These are phyloP conservation scores for Salix dunnii DNA, from an alignment of 345 rosid genomes.

Conservation along the genomic window DNA sequence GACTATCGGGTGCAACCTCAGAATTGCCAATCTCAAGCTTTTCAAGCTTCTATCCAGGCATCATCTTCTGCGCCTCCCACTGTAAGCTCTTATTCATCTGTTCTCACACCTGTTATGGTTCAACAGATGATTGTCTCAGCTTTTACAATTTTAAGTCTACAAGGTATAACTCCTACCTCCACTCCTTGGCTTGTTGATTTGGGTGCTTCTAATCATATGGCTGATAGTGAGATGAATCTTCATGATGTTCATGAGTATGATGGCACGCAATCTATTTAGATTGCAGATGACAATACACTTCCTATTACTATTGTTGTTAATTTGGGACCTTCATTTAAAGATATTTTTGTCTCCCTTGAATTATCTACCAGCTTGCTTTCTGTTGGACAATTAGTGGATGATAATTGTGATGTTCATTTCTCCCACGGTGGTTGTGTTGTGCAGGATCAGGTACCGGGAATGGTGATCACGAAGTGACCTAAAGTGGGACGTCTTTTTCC, in stretches of 20 bases:
- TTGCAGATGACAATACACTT: too few species aligned
- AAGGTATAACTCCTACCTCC: not conserved
- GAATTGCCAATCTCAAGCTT: not conserved
- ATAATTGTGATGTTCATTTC: too few species aligned
- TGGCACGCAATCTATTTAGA: too few species aligned
- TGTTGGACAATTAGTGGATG: too few species aligned
- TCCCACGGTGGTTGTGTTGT: too few species aligned
- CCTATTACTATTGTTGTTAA: too few species aligned
- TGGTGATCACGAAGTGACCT: not conserved
- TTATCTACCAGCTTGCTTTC: not conserved
- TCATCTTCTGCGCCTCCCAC: not conserved
- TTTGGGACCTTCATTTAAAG: too few species aligned
- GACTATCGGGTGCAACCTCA: not conserved
- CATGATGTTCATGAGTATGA: not conserved
- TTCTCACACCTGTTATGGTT: too few species aligned
- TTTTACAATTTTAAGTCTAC: not conserved
- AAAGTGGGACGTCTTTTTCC: not conserved
- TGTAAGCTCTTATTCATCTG: too few species aligned
- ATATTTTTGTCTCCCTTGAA: too few species aligned
- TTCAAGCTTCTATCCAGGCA: not conserved
- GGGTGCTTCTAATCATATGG: not conserved
- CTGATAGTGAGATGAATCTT: not conserved
- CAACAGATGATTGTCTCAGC: too few species aligned
- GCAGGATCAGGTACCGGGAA: not conserved
- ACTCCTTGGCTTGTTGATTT: not conserved